phyloP scores from a whole-genome alignment of 148 eudicot species.

The Pouteria glomerata region DNA sequence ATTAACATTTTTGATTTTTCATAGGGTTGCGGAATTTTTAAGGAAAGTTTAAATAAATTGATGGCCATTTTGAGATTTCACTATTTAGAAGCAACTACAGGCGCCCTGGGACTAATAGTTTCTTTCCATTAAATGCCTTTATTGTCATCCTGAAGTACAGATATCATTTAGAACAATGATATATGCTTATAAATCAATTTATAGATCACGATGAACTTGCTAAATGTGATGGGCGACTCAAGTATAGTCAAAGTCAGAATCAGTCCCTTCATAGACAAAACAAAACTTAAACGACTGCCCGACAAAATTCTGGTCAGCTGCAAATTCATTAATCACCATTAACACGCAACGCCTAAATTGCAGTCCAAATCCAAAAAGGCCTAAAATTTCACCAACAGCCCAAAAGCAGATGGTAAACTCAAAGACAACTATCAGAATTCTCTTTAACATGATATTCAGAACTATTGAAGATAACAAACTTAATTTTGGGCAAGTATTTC shows the following conservation, averaged over 20 bases:
- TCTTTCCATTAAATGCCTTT: background rate
- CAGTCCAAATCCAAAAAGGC: background rate
- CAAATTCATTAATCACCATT: background rate
- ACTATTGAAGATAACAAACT: background rate
- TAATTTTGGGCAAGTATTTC: background rate
- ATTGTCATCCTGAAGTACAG: background rate
- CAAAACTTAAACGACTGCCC: no score
- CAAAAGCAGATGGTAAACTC: background rate
- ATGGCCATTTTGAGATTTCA: background rate
- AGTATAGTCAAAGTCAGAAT: background rate
- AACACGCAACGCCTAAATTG: background rate
- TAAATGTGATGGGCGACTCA: background rate
- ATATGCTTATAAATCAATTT: background rate
- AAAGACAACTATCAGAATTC: background rate
- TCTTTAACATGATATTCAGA: background rate
- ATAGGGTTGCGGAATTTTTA: no score
- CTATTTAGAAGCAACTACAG: background rate
- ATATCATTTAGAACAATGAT: background rate
- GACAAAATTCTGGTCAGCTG: background rate
- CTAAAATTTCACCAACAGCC: background rate
- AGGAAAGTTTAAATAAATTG: background rate
- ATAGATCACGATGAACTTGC: background rate
- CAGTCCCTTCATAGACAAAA: no score
- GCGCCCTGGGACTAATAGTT: background rate
- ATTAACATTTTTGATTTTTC: no score